Percentiles rank a stretch among this genome's conserved stretches.
phyloP scores from a whole-genome alignment of 352 stramenopile species.

The Pythium vanterpoolii region DNA sequence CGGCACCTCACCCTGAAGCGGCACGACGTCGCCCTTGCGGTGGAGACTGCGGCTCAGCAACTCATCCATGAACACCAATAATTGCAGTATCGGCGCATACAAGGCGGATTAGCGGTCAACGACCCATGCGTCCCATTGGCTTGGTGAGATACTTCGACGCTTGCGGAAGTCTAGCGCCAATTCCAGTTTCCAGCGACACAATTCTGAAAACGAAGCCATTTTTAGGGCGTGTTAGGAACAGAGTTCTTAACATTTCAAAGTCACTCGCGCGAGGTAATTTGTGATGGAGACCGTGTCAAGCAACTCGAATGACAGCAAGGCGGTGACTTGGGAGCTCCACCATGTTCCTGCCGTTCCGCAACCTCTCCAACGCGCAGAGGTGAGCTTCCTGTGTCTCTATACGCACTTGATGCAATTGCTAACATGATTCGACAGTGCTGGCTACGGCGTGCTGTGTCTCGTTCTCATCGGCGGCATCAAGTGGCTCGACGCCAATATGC shows the following conservation, averaged over 20 bases:
- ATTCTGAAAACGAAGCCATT: not conserved
- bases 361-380: slow-evolving; percentile 59
- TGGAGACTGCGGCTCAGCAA: slow-evolving; percentile 2
- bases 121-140: too few species aligned
- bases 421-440: slow-evolving; percentile 28
- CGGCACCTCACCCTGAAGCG: slow-evolving; percentile 1
- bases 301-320: not conserved
- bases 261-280: slow-evolving; percentile 1
- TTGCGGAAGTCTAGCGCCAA: too few species aligned
- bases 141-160: too few species aligned
- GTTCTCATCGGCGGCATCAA: slow-evolving; percentile 60
- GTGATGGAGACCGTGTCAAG: not conserved
- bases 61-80: slow-evolving; percentile 1
- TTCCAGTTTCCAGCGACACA: too few species aligned
- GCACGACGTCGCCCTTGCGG: slow-evolving; percentile 21
- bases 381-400: slow-evolving; percentile 9
- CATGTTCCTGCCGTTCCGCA: slow-evolving; percentile 67
- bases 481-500: slow-evolving; percentile 65
- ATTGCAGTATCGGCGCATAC: too few species aligned
- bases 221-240: slow-evolving; percentile 6
- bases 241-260: not conserved
- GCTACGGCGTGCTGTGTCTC: slow-evolving; percentile 60
- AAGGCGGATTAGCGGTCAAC: too few species aligned
- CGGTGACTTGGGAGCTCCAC: not conserved
- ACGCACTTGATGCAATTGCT: not conserved